phyloP scores from a whole-genome alignment of 768 basidiomycete species.

The Amanita pallidorosea region DNA sequence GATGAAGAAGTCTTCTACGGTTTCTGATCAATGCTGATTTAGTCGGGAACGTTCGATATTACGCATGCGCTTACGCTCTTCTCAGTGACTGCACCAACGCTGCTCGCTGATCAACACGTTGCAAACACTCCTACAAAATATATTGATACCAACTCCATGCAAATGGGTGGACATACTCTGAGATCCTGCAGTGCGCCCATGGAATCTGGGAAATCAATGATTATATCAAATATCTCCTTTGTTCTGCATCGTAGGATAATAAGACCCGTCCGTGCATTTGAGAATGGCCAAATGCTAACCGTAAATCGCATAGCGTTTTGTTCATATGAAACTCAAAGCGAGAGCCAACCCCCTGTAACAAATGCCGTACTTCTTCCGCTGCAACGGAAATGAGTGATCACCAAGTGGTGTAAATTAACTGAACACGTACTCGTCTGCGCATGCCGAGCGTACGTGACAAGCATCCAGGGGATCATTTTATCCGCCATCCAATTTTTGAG shows the following conservation, averaged over 20 bases:
- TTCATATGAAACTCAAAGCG: conserved; percentile 90
- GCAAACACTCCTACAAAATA: conserved; percentile 53
- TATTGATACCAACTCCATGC: background rate
- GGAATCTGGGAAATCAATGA: conserved; percentile 89
- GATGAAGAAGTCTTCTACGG: conserved; percentile 81
- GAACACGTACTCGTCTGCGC: conserved; percentile 39
- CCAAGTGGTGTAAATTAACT: conserved; percentile 1
- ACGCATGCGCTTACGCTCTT: conserved; percentile 49
- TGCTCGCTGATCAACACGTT: conserved; percentile 70
- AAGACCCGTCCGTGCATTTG: background rate
- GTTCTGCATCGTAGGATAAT: conserved; percentile 28
- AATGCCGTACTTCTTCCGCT: conserved; percentile 62
- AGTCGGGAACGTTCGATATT: background rate
- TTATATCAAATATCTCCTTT: conserved; percentile 90
- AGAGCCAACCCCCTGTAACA: conserved; percentile 70
- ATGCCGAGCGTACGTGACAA: conserved; percentile 64
- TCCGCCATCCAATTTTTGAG: conserved; percentile 71
- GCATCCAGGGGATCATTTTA: conserved; percentile 79
- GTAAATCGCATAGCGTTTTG: conserved; percentile 79
- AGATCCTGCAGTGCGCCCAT: conserved; percentile 78
- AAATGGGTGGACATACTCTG: conserved; percentile 34
- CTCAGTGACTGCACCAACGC: conserved; percentile 70
- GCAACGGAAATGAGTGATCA: conserved; percentile 5
- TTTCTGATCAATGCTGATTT: conserved; percentile 38
- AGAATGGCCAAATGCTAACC: conserved; percentile 34